phyloP scores from a whole-genome alignment of 169 alveolate genomes.

The Plasmodium knowlesi region DNA sequence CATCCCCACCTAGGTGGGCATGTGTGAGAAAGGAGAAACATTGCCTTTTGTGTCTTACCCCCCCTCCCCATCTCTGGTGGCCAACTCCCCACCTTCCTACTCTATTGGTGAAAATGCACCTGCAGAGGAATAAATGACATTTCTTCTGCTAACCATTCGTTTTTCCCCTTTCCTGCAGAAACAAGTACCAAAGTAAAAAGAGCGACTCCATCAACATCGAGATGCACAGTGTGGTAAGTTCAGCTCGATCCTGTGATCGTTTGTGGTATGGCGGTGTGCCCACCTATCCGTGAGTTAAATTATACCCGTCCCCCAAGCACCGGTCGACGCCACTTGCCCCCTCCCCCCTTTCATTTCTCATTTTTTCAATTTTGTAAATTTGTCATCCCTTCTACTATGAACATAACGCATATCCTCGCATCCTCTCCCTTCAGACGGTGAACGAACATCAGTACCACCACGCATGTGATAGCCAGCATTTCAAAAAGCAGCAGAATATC shows the following conservation, averaged over 20 bases:
- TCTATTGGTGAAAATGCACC: background rate
- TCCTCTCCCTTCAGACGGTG: background rate
- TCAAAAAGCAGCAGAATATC: background rate
- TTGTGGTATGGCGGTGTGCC: background rate
- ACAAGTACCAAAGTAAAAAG: background rate
- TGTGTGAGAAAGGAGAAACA: background rate
- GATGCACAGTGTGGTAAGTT: constrained; percentile 30
- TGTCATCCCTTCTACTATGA: background rate
- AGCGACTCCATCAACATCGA: background rate
- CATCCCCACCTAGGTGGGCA: background rate
- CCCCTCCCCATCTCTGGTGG: background rate
- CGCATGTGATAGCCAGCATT: constrained; percentile 20
- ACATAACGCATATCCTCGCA: background rate
- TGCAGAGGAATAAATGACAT: background rate
- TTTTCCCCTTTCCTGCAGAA: background rate
- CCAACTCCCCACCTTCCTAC: background rate
- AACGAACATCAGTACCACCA: constrained; percentile 33
- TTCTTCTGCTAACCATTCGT: background rate
- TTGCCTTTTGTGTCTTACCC: background rate
- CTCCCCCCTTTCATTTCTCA: no score
- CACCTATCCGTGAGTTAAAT: background rate
- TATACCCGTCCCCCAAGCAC: background rate
- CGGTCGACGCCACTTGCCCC: no score
- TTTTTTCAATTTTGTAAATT: background rate
- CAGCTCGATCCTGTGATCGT: background rate